Percentiles rank a stretch among this genome's conserved stretches.
These are phyloP conservation scores for Tricholoma matsutake DNA, from an alignment of 768 basidiomycete genomes.

Conservation along the genomic window DNA sequence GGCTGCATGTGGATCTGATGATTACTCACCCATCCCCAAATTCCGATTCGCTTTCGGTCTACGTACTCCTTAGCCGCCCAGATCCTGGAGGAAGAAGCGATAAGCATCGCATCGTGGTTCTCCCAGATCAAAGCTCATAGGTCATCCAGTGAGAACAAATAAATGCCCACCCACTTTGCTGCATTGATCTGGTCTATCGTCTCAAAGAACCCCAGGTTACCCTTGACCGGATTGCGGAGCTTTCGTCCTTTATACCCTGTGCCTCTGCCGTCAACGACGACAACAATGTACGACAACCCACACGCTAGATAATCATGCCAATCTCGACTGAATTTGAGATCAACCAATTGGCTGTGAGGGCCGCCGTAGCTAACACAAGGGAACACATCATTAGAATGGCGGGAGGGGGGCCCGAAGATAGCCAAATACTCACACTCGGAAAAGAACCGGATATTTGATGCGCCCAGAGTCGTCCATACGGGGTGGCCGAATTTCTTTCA, in stretches of 20 bases:
- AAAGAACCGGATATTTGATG: slow-evolving; percentile 92
- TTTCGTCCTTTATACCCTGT: slow-evolving; percentile 88
- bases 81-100: slow-evolving; percentile 37
- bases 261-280: slow-evolving; percentile 89
- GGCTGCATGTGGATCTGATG: neutral
- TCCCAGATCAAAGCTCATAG: neutral
- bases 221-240: slow-evolving; percentile 84
- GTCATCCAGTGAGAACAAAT: slow-evolving; percentile 5
- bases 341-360: slow-evolving; percentile 78
- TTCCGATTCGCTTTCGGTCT: slow-evolving; percentile 83
- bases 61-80: slow-evolving; percentile 90
- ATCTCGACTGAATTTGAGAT: slow-evolving; percentile 62
- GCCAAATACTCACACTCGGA: slow-evolving; percentile 62
- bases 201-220: slow-evolving; percentile 87
- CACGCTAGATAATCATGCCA: slow-evolving; percentile 90
- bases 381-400: slow-evolving; percentile 11
- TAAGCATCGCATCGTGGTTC: neutral
- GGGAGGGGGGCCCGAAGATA: neutral
- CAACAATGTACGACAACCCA: slow-evolving; percentile 78
- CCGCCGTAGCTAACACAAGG: slow-evolving; percentile 73
- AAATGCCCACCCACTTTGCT: slow-evolving; percentile 57
- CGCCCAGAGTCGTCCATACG: slow-evolving; percentile 93
- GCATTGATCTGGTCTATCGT: slow-evolving; percentile 86
- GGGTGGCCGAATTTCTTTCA: slow-evolving; percentile 87
- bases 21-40: slow-evolving; percentile 92